Percentiles rank a stretch among this genome's conserved stretches.
Conservation (phyloP, 2,329 filamentous ascomycete genomes). For the Colletotrichum cordylinicola region DNA sequence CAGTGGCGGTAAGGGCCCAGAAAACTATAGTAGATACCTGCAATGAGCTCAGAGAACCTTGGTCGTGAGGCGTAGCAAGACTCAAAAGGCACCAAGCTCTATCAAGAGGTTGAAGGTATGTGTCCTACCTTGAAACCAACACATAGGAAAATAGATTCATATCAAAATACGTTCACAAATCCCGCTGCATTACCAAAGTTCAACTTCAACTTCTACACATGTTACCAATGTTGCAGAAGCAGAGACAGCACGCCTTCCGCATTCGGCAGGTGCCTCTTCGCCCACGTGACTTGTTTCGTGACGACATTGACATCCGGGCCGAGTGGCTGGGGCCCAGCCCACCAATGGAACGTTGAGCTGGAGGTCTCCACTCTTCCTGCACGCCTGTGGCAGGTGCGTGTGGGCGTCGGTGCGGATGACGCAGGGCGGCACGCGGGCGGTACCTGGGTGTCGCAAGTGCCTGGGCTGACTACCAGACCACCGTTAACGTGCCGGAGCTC, state of each 20-base stretch:
- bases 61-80: not conserved
- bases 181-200: not conserved
- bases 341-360: conserved; percentile 1
- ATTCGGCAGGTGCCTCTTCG: not conserved
- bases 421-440: conserved; percentile 4
- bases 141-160: not conserved
- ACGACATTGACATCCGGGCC: conserved; percentile 10
- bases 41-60: not conserved
- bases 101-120: not conserved
- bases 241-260: not conserved
- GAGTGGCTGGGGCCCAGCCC: not conserved
- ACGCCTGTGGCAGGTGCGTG: not conserved
- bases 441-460: conserved; percentile 5
- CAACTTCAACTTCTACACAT: not conserved
- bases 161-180: not conserved
- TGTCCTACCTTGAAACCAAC: not conserved
- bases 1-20: fast-evolving
- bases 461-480: conserved; percentile 6
- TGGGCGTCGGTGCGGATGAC: conserved; percentile 11
- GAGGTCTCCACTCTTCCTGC: not conserved
- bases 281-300: conserved; percentile 7
- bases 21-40: no score
- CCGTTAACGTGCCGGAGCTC: conserved; percentile 8
- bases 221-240: not conserved
- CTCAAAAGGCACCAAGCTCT: no score